These are phyloP conservation scores for Fraxinus xanthoxyloides DNA, from an alignment of 305 asterid genomes.

Conservation along the genomic window DNA sequence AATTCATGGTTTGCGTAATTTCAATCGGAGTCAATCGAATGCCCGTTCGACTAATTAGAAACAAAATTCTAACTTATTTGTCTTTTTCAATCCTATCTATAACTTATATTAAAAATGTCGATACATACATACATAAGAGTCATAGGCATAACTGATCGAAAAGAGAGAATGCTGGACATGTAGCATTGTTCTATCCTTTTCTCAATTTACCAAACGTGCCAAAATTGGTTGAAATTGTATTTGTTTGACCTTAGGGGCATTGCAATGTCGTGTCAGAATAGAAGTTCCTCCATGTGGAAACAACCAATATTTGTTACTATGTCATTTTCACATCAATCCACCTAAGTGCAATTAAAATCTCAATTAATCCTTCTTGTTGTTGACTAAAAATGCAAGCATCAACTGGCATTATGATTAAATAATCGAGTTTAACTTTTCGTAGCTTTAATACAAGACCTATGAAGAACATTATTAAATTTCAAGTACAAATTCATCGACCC, in stretches of 20 bases:
- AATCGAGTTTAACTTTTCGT: not conserved
- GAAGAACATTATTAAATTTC: not conserved
- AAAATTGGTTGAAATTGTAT: not conserved
- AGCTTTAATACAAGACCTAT: not conserved
- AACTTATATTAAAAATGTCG: not conserved
- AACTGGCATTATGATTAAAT: not conserved
- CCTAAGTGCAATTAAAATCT: not conserved
- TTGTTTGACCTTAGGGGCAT: slow-evolving; percentile 16
- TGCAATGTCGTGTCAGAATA: slow-evolving; percentile 22
- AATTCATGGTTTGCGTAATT: not conserved
- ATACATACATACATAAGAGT: not conserved
- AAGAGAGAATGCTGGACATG: not conserved
- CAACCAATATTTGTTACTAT: slow-evolving; percentile 24
- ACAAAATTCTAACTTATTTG: no score
- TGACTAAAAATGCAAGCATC: slow-evolving; percentile 4
- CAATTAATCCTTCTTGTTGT: not conserved
- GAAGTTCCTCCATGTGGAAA: slow-evolving; percentile 17
- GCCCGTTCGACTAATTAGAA: not conserved
- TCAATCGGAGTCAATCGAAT: not conserved
- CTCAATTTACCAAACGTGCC: not conserved
- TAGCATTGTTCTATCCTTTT: not conserved
- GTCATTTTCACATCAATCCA: slow-evolving; percentile 36
- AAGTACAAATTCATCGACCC: not conserved
- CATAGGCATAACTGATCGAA: not conserved
- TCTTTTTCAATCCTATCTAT: not conserved